Base-by-base conservation (phyloP, 2,329 filamentous ascomycete genomes). In the Hawksworthiomyces lignivorus region DNA sequence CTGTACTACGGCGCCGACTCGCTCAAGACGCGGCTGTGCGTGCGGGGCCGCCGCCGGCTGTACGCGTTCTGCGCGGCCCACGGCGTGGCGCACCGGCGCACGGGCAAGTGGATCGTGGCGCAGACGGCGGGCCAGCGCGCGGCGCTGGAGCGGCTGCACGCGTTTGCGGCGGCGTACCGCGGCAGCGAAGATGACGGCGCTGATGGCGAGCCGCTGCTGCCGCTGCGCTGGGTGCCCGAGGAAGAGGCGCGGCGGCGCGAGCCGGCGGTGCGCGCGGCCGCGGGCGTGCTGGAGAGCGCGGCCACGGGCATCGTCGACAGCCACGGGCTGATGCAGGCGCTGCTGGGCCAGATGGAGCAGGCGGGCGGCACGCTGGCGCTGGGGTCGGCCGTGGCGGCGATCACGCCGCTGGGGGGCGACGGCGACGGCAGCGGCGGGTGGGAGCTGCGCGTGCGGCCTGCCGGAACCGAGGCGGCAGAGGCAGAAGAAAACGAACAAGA, bases 71-170 rank as follows among this genome's bases (percentile, higher is more conserved):
- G 90, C 67, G 62, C 66, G 5, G 65, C 65, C 43, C 68, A 85
- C 54, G 62, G 63, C 44, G 83, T 98, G 38, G 77, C 78, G 0
- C 75, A 92, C 63, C 72, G 72, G 41, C 82, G 82, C 57, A 84
- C 80, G 19, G 88, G 88, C 46, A 97, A 96, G 68, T 96, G 90
- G 89, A 84, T 97, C 54, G 85, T 97, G 2, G 90, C 90, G 1
- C 92, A 97, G 66, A 83, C 80, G 39, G 70, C 71, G 2, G 65
- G 64, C 35, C 86, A 97, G 66, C 73, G 76, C 57, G 71, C 67
- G n/a, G 77, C 77, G 33, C 75, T 75, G 3, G 62, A 80, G 50
- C 59, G 56, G 17, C 61, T 83, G 17, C 63, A 73, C 48, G 56
- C 56, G 9, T 64, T 72, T 37, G 74, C 67, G 48, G 46, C 54